Evolutionary conservation across 495 filamentous ascomycete genomes (phyloP).

Genomic region (Oidiodendron maius): DNA sequence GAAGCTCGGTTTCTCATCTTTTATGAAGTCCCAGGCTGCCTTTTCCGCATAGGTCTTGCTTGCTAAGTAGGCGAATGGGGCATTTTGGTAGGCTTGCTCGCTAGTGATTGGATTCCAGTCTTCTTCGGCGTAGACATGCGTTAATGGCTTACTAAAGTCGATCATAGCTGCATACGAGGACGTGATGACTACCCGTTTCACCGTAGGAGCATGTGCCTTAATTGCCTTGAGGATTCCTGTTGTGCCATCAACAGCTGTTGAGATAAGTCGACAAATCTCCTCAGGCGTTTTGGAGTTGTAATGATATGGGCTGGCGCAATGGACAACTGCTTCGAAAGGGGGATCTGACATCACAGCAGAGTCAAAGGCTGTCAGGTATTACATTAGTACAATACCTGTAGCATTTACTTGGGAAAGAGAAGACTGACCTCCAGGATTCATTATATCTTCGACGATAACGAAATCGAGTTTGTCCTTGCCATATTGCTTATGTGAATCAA

Average conservation of each 20-base stretch:
- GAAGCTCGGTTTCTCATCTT: slow-evolving; percentile 72
- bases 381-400: too few relatives aligned
- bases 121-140: slow-evolving; percentile 59
- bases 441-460: too few relatives aligned
- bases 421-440: too few relatives aligned
- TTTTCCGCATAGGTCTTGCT: slow-evolving; percentile 48
- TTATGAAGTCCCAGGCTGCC: slow-evolving; percentile 75
- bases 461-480: too few relatives aligned
- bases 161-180: slow-evolving; percentile 57
- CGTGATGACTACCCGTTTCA: slow-evolving; percentile 79
- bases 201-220: slow-evolving; percentile 62
- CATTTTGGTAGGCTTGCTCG: slow-evolving; percentile 54
- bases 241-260: slow-evolving; percentile 80
- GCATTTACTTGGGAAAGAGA: too few relatives aligned
- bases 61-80: slow-evolving; percentile 46
- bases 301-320: too few relatives aligned
- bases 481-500: too few relatives aligned
- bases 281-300: too few relatives aligned
- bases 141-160: slow-evolving; percentile 31
- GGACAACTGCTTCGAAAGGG: too few relatives aligned
- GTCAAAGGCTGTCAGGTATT: too few relatives aligned
- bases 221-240: slow-evolving; percentile 70
- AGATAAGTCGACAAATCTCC: slow-evolving; percentile 74
- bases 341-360: too few relatives aligned
- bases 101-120: slow-evolving; percentile 81